Evolutionary conservation across 352 stramenopile genomes (phyloP), one percentile per base, ranked within the genome.

Genomic region (Aphanomyces euteiches): DNA sequence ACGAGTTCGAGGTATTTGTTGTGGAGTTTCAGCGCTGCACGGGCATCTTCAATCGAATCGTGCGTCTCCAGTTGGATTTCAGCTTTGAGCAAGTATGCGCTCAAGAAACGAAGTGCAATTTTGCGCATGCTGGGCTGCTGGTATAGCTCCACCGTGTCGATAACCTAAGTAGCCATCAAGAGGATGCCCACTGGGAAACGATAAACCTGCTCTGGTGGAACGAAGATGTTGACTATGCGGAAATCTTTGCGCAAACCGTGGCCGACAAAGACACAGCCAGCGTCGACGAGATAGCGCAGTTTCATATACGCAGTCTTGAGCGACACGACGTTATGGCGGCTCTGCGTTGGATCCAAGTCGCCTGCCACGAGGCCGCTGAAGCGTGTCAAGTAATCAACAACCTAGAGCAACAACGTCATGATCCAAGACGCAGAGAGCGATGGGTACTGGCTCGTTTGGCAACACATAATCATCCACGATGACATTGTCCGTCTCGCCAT

Each of bases 61-160:
- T 98, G 92, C 38, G 87, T 90, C 72, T 95, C 86, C 71, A 87
- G 79, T 77, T 98, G 90, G 72, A 97, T 96, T 68, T 95, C 84
- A 48, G 82, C 74, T 15, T 82, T 78, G n/a, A 97, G 75, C 17
- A 98, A 75, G 63, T 90, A 93, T 66, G 90, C 90, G 7, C 81
- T 78, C 19, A 97, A 77, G 76, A 96, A 98, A 34, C 89, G 77
- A 8, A 98, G 75, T 5, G 85, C 91, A 38, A 97, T 87, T 72
- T 92, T 96, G 38, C 92, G 79, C 73, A 88, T 80, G 53, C 84
- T 82, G 28, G 81, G 77, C 47, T 91, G 79, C 60, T 89, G 82
- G 78, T 83, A 98, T 53, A 97, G 85, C 43, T 96, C 78, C 4
- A 94, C 87, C 17, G 92, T 97, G 78, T 98, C 92, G 67, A 96